Base-by-base conservation (phyloP, 2,329 filamentous ascomycete species). In the Geosmithia flava region DNA sequence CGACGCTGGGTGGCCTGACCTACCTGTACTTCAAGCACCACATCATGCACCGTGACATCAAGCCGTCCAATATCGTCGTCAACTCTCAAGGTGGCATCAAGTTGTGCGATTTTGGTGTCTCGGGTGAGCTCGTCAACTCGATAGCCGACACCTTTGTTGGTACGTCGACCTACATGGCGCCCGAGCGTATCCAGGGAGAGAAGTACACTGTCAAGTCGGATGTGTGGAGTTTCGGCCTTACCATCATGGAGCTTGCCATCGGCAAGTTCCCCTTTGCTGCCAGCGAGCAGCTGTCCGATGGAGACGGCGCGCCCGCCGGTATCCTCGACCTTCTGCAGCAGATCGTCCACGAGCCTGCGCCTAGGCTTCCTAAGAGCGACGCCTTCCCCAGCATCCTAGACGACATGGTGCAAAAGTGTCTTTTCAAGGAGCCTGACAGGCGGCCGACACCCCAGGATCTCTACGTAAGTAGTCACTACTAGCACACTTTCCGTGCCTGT, bases 21-120 rank as follows among this genome's bases (percentile, higher is more conserved):
- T 98, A 98, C 62, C 83, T 98, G 45, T 98, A 97, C 69, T 83
- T 85, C 55, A 87, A 87, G 56, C 90, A 97, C 63, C 87, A 93
- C 60, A 98, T 98, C 63, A 97, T 98, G 90, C 93, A 98, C 65
- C 82, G 93, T 66, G 93, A 98, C 64, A 94, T 98, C 70, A 98
- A 98, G 62, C 93, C 93, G 1, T 97, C 93, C 43, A 98, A 98
- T 63, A 90, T 98, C 50, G 74, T 98, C 23, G 87, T 97, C 60
- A 97, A 97, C 71, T 96, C 90, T 17, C 80, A 83, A 48, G 93
- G 93, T 13, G 81, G 85, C 55, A 97, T 98, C 74, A 98, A 98
- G 69, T 78, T 98, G 6, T 97, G 91, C 68, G 93, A 98, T 65
- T 98, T 98, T 63, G 93, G 93, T 57, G 93, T 98, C n/a, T 96